A percentile compares a stretch with the other conserved stretches of the same genome.
Evolutionary conservation across 805 yeast species (phyloP).

Genomic region (Jamesozyma rosinii): DNA sequence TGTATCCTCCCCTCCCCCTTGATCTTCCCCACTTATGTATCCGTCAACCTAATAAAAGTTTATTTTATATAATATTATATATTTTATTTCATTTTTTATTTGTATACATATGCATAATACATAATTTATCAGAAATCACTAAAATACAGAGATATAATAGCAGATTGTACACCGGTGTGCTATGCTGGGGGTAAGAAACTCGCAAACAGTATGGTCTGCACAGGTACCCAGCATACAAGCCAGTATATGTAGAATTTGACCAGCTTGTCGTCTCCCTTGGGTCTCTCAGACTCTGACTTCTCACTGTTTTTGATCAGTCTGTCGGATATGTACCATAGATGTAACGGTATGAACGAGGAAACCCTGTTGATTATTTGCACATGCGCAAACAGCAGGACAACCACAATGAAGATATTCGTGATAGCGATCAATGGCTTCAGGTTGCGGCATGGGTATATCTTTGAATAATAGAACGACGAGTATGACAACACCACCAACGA

Average conservation of each 20-base stretch:
- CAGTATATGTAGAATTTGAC: slow-evolving; percentile 38
- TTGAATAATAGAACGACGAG: slow-evolving; percentile 34
- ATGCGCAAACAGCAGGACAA: slow-evolving; percentile 60
- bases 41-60: no score
- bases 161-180: no score
- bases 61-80: no score
- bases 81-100: no score
- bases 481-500: slow-evolving; percentile 39
- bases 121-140: no score
- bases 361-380: slow-evolving; percentile 80
- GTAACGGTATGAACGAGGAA: slow-evolving; percentile 65
- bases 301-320: slow-evolving; percentile 19
- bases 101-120: no score
- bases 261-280: slow-evolving; percentile 10
- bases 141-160: no score
- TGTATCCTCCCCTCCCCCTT: no score
- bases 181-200: slow-evolving; percentile 93
- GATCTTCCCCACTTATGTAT: no score
- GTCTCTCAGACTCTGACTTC: slow-evolving; percentile 9
- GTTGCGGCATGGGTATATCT: slow-evolving; percentile 31
- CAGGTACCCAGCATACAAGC: slow-evolving; percentile 51
- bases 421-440: slow-evolving; percentile 36
- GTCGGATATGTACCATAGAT: slow-evolving; percentile 60
- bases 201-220: slow-evolving; percentile 67
- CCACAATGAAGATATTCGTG: slow-evolving; percentile 37